phyloP scores from a whole-genome alignment of 129 eudicot species.

The Chrysanthemum makinoi region DNA sequence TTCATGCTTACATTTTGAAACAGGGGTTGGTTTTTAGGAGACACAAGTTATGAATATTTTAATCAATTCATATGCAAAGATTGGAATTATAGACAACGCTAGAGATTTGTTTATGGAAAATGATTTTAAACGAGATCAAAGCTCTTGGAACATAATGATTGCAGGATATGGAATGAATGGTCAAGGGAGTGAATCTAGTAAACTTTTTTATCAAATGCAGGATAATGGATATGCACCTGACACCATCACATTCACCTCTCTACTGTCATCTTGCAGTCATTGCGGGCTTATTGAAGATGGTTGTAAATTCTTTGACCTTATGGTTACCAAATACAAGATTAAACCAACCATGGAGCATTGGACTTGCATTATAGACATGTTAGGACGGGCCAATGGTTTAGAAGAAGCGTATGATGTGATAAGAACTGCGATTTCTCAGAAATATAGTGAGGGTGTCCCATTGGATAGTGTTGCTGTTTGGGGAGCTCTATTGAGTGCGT shows the following conservation, averaged over 20 bases:
- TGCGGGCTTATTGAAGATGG: slow-evolving; percentile 48
- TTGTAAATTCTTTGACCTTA: slow-evolving; percentile 37
- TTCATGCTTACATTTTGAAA: slow-evolving; percentile 36
- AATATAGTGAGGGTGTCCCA: not conserved
- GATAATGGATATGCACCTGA: slow-evolving; percentile 35
- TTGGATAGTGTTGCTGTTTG: slow-evolving; percentile 31
- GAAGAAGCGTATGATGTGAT: slow-evolving; percentile 43
- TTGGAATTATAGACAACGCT: slow-evolving; percentile 30
- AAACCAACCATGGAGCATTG: slow-evolving; percentile 40
- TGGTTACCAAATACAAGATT: slow-evolving; percentile 36
- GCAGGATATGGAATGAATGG: slow-evolving; percentile 48
- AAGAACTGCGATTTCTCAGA: slow-evolving; percentile 20
- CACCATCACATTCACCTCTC: slow-evolving; percentile 39
- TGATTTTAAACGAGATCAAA: slow-evolving; percentile 31
- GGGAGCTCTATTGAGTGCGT: slow-evolving; percentile 41
- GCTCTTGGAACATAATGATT: slow-evolving; percentile 50
- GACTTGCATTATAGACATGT: slow-evolving; percentile 48
- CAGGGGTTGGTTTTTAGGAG: slow-evolving; percentile 34
- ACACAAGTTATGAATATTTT: slow-evolving; percentile 34
- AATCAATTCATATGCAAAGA: slow-evolving; percentile 44
- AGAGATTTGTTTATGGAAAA: slow-evolving; percentile 26
- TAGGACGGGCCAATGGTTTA: slow-evolving; percentile 41
- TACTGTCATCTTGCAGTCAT: slow-evolving; percentile 50
- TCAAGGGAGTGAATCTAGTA: slow-evolving; percentile 35
- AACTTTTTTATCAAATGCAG: slow-evolving; percentile 37